Base-by-base conservation (phyloP, 192 early-diverging fungal genomes). In the Dissophora ornata region DNA sequence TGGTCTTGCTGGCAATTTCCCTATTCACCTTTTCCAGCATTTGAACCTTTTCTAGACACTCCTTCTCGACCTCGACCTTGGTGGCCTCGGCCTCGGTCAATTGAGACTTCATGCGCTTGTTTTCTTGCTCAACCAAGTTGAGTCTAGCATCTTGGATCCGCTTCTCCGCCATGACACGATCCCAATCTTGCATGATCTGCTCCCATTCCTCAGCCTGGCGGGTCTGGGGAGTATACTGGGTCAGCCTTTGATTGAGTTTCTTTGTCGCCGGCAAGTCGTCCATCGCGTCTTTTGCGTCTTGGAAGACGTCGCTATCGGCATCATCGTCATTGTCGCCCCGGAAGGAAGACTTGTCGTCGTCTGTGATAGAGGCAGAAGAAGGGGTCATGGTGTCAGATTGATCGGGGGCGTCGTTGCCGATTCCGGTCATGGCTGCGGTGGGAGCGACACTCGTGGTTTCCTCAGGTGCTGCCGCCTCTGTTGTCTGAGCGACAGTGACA, bases 141-240 rank as follows among this genome's bases (percentile, higher is more conserved):
- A 71, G 29, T 28, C 25, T 56, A 1, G 69, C 69, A 36, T 71
- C 69, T 60, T 71, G 69, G 47, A 71, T 71, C n/a, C 69, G 51
- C 21, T 71, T 71, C 60, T 71, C 69, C 3, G 60, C 60, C 59
- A 71, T 63, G 38, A 71, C 69, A 0, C 69, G 60, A 11, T 71
- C 60, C 69, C 69, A 71, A 22, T 71, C 69, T 45, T 63, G 69
- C 54, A 71, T 30, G 38, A 71, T 71, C 38, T 71, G 69, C 44
- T 71, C 60, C 69, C 69, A 71, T 41, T 71, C 69, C 22, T 71
- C 69, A 0, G 60, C 25, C 9, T 62, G 50, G 18, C 68, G 58
- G 11, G 21, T 42, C 25, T 61, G 60, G 21, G 69, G 60, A 3
- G 50, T 49, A 34, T 62, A 71, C 34, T 32, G 33, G 3, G 60